phyloP scores from a whole-genome alignment of 495 filamentous ascomycete species.

The Aspergillus kassunensis region DNA sequence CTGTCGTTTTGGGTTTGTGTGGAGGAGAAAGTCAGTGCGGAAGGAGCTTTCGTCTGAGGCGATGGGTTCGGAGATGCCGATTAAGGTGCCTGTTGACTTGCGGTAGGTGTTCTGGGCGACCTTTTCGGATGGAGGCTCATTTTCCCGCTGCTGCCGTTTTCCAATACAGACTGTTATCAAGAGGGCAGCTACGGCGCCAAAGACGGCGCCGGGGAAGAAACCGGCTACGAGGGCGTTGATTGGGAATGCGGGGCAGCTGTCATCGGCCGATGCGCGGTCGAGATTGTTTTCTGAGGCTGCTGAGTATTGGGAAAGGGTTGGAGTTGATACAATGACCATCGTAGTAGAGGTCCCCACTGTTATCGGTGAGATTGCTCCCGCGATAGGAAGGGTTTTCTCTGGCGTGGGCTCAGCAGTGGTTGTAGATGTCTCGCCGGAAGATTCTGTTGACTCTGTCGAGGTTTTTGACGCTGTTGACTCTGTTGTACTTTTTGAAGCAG shows the following conservation, averaged over 20 bases:
- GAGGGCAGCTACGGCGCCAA: conserved; percentile 47
- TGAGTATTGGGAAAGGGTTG: conserved; percentile 11
- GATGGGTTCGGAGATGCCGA: conserved; percentile 56
- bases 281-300: conserved; percentile 16
- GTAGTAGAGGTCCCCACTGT: conserved; percentile 15
- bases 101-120: conserved; percentile 29
- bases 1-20: conserved; percentile 22
- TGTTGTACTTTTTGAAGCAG: conserved; percentile 5
- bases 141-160: conserved; percentile 24
- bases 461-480: not conserved
- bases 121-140: conserved; percentile 13
- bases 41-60: conserved; percentile 43
- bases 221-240: conserved; percentile 53
- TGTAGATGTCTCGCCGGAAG: not conserved
- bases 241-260: conserved; percentile 43
- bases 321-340: conserved; percentile 3
- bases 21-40: conserved; percentile 58
- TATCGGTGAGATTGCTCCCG: conserved; percentile 11
- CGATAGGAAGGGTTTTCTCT: not conserved
- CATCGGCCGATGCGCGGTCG: conserved; percentile 11
- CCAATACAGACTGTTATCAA: conserved; percentile 43
- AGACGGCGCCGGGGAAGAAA: conserved; percentile 59
- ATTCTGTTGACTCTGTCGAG: not conserved
- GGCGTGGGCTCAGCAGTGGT: not conserved
- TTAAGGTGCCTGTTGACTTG: conserved; percentile 37